These are phyloP conservation scores for Marchantia paleacea DNA, from an alignment of 225 moss, liverwort and hornwort species.

Conservation along the genomic window DNA sequence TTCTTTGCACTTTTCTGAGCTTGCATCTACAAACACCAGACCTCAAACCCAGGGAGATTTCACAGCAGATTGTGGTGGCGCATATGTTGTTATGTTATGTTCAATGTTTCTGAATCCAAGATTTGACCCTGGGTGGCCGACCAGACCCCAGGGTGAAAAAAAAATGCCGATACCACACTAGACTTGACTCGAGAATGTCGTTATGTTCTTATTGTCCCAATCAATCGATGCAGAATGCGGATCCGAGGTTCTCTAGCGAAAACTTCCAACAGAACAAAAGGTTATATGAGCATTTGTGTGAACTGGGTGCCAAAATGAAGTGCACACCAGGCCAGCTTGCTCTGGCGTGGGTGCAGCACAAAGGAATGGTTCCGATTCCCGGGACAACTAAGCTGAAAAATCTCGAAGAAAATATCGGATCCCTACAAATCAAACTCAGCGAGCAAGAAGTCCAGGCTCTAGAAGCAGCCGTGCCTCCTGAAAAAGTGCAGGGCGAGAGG, in stretches of 20 bases:
- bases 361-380: constrained; percentile 35
- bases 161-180: too few species aligned
- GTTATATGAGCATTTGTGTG: constrained; percentile 15
- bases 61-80: background rate
- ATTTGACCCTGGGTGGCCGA: too few species aligned
- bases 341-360: constrained; percentile 41
- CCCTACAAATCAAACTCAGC: constrained; percentile 27
- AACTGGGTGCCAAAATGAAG: constrained; percentile 24
- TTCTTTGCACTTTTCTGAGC: too few species aligned
- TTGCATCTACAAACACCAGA: too few species aligned
- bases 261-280: background rate
- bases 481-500: constrained; percentile 29
- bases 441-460: constrained; percentile 41
- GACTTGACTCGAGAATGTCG: too few species aligned
- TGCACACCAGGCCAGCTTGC: constrained; percentile 35
- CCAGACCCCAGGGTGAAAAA: too few species aligned
- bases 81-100: background rate
- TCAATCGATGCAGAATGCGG: too few species aligned
- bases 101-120: too few species aligned
- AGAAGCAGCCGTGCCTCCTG: constrained; percentile 34
- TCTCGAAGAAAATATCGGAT: constrained; percentile 42
- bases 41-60: too few species aligned
- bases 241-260: background rate
- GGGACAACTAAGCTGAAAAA: constrained; percentile 46
- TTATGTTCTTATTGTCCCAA: too few species aligned